Evolutionary conservation across 1,139 yeast species (phyloP), one percentile per base, ranked within the genome.

Genomic region (Candida sanyaensis): DNA sequence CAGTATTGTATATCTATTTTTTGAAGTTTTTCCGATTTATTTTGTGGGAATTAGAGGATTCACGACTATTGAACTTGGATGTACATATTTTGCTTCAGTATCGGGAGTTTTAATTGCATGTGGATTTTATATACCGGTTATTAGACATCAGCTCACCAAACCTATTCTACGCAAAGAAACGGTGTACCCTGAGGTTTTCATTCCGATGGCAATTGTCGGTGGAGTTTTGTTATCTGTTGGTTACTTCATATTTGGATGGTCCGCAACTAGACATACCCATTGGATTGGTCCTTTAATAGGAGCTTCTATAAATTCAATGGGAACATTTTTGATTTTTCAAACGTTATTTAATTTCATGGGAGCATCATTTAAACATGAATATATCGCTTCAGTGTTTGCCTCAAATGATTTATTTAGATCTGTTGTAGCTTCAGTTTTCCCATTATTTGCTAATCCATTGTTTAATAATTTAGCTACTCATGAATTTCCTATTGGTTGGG

Each of bases 21-120:
- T 83, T 55, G 88, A 83, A 61, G 84, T 83, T 0, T 78, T 80
- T 61, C 88, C 88, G 7, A 70, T 82, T 44, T 81, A 80, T 1
- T 82, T 77, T 53, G 47, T 55, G 8, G 78, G 68, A 4, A 59
- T 69, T 32, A 69, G 78, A 54, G 60, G 69, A 43, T 83, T 83
- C 61, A 75, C 81, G n/a, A 55, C 69, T 38, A 68, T 82, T 17
- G 77, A 77, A 45, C 59, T 68, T 58, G 87, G 86, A 55, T 41
- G 30, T 24, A 46, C 66, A 28, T 67, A 57, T 50, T 41, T 62
- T 13, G 58, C 63, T 28, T 52, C 64, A n/a, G 52, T 59, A 28
- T 45, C 57, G 37, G 68, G 68, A 43, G 51, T 55, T 32, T 34
- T 50, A 10, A 12, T 61, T 29, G 71, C 64, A 17, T 63, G 64